A percentile compares a stretch with the other conserved stretches of the same genome.
Conservation (phyloP, 768 basidiomycete genomes). For the Chiua virens region DNA sequence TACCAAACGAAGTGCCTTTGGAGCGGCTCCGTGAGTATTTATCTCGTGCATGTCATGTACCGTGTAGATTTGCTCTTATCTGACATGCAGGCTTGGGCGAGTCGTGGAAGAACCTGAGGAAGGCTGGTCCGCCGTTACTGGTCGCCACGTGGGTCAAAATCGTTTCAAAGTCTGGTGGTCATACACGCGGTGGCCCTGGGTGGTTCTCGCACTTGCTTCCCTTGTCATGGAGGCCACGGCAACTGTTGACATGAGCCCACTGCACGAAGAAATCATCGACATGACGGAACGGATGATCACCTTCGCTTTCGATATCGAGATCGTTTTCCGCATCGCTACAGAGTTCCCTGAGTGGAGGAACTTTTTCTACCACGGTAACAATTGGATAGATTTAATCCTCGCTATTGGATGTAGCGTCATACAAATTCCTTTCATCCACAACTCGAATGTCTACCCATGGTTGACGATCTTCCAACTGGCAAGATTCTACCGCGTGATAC, state of each 20-base stretch:
- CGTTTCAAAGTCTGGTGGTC: slow-evolving; percentile 54
- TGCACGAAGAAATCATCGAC: slow-evolving; percentile 52
- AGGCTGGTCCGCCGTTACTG: slow-evolving; percentile 52
- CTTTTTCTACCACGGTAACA: slow-evolving; percentile 62
- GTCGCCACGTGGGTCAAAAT: slow-evolving; percentile 46
- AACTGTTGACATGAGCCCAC: slow-evolving; percentile 46
- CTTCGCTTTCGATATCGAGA: slow-evolving; percentile 43
- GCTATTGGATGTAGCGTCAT: slow-evolving; percentile 77
- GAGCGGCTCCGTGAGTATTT: slow-evolving; percentile 50
- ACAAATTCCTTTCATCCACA: slow-evolving; percentile 76
- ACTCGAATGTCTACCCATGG: slow-evolving; percentile 76
- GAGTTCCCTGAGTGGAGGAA: slow-evolving; percentile 28
- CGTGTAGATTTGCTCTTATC: background rate
- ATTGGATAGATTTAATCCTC: slow-evolving; percentile 75
- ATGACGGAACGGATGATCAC: slow-evolving; percentile 77
- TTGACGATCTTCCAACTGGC: slow-evolving; percentile 83
- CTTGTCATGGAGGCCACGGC: slow-evolving; percentile 73
- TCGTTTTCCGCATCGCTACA: too few species aligned
- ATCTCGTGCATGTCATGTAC: background rate
- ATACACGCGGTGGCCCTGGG: slow-evolving; percentile 71
- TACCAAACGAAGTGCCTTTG: slow-evolving; percentile 91
- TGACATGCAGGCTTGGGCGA: slow-evolving; percentile 34
- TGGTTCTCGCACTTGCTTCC: slow-evolving; percentile 68
- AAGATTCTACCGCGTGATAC: slow-evolving; percentile 89
- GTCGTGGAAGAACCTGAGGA: slow-evolving; percentile 61